These are phyloP conservation scores for Ceratocystiopsis brevicomis DNA, from an alignment of 2,329 filamentous ascomycete genomes.

Conservation along the genomic window DNA sequence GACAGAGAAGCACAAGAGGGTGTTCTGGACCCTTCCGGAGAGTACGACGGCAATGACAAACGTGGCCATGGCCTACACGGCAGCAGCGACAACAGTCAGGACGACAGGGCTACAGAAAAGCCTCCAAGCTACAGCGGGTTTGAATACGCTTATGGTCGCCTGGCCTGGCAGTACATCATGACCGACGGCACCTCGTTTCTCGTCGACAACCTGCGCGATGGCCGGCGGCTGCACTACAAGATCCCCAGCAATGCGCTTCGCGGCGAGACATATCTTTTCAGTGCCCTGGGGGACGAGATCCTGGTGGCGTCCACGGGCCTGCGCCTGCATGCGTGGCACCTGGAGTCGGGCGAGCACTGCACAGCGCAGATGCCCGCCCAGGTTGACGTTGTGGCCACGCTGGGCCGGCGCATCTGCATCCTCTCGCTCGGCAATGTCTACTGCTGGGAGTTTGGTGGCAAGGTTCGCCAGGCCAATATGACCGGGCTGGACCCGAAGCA, in stretches of 20 bases:
- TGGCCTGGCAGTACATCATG: slow-evolving; percentile 6
- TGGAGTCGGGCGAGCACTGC: slow-evolving; percentile 3
- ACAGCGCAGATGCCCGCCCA: slow-evolving; percentile 4
- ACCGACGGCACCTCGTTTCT: slow-evolving; percentile 1
- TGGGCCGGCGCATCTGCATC: slow-evolving; percentile 6
- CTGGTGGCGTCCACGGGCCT: slow-evolving; percentile 1
- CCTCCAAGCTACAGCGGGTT: neutral
- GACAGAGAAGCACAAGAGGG: neutral
- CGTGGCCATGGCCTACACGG: neutral
- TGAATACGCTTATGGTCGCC: slow-evolving; percentile 7
- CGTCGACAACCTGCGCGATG: slow-evolving; percentile 7
- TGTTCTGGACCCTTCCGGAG: no score
- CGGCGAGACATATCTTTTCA: slow-evolving; percentile 1
- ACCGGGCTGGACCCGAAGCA: slow-evolving; percentile 2
- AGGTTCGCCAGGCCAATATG: slow-evolving; percentile 4
- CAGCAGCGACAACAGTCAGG: neutral
- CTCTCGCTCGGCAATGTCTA: slow-evolving; percentile 3
- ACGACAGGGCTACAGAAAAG: neutral
- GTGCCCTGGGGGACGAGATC: slow-evolving; percentile 6
- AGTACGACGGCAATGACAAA: neutral
- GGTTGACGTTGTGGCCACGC: slow-evolving; percentile 5
- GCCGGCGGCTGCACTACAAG: neutral
- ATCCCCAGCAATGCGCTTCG: slow-evolving; percentile 1
- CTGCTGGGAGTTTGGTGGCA: slow-evolving; percentile 5
- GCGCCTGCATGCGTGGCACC: slow-evolving; percentile 6